These are phyloP conservation scores for Fusarium sp. DNA, from an alignment of 2,329 filamentous ascomycete species.

Conservation along the genomic window DNA sequence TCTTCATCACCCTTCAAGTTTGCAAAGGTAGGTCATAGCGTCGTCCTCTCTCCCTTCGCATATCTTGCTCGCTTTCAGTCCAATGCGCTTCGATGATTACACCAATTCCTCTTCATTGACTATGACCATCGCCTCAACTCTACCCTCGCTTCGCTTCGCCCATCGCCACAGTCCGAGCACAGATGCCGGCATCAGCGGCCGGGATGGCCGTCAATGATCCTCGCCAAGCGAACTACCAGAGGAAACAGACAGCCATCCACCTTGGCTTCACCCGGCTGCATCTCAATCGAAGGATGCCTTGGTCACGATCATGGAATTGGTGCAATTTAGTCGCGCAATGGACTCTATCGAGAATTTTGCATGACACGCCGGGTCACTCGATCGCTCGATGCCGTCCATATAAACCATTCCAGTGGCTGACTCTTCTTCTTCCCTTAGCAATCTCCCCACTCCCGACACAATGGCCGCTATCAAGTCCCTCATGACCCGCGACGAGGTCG, in stretches of 20 bases:
- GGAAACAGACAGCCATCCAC: constrained; percentile 1
- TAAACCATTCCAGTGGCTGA: constrained; percentile 5
- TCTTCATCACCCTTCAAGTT: constrained; percentile 47
- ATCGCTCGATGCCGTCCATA: constrained; percentile 3
- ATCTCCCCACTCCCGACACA: constrained; percentile 46
- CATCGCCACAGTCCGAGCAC: constrained; percentile 22
- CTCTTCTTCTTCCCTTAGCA: constrained; percentile 26
- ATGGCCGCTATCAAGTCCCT: constrained; percentile 55
- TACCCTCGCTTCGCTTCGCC: constrained; percentile 16
- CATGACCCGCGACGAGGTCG: constrained; percentile 50
- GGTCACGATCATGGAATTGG: constrained; percentile 18
- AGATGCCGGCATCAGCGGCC: constrained; percentile 12
- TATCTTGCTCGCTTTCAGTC: background rate
- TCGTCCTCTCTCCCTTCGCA: constrained; percentile 7
- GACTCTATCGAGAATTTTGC: constrained; percentile 9
- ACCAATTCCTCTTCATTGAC: constrained; percentile 23
- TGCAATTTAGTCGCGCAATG: constrained; percentile 17
- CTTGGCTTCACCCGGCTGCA: constrained; percentile 5
- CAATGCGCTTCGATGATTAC: constrained; percentile 9
- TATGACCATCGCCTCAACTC: constrained; percentile 9
- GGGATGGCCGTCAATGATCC: constrained; percentile 21
- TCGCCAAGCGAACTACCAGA: constrained; percentile 18
- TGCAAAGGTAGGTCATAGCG: constrained; percentile 39
- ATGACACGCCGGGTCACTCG: background rate
- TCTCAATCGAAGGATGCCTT: constrained; percentile 22